Evolutionary conservation across 768 basidiomycete species (phyloP).

Genomic region (Boletus reticuloceps): DNA sequence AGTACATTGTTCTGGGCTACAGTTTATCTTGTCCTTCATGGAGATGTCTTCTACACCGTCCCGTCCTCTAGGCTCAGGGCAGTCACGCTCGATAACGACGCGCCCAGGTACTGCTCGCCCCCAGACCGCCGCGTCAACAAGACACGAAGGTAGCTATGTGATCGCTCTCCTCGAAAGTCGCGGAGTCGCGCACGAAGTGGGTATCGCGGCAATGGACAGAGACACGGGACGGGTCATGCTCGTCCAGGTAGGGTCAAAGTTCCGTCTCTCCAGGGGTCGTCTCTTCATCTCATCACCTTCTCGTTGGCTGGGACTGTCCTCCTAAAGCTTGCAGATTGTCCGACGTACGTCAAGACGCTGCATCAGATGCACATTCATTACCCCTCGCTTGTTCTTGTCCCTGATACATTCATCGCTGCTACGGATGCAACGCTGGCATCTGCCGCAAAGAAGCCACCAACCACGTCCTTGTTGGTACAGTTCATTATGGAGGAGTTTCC

Average conservation of each 20-base stretch:
- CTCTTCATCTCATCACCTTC: neutral
- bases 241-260: conserved; percentile 58
- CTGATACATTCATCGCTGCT: conserved; percentile 73
- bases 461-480: conserved; percentile 65
- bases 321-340: conserved; percentile 73
- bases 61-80: conserved; percentile 11
- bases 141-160: conserved; percentile 59
- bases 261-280: neutral
- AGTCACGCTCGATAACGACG: conserved; percentile 50
- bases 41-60: conserved; percentile 14
- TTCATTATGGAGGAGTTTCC: conserved; percentile 76
- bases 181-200: conserved; percentile 79
- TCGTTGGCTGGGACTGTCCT: neutral
- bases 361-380: conserved; percentile 81
- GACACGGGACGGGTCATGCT: conserved; percentile 74
- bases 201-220: conserved; percentile 81
- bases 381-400: conserved; percentile 72
- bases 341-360: conserved; percentile 85
- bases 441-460: conserved; percentile 41
- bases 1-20: no score
- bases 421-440: conserved; percentile 48
- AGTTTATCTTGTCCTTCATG: neutral
- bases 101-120: conserved; percentile 48
- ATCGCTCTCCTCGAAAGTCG: conserved; percentile 75
- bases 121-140: conserved; percentile 58